These are phyloP conservation scores for Mimosa pudica DNA, from an alignment of 306 rosid genomes.

Conservation along the genomic window DNA sequence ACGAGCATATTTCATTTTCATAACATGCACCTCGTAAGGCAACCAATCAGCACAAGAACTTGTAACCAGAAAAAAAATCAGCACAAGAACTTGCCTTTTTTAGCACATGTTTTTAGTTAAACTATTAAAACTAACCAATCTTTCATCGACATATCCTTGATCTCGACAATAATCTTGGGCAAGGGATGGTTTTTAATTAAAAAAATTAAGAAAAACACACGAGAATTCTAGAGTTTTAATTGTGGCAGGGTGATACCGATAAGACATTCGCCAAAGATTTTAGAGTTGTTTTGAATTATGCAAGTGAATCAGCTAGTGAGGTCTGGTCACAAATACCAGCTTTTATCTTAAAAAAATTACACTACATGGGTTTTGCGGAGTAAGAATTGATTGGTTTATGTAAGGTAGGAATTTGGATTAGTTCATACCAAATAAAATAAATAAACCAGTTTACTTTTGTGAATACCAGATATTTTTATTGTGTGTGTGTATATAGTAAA, in stretches of 20 bases:
- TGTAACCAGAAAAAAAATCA: no score
- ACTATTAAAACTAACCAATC: background rate
- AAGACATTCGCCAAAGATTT: background rate
- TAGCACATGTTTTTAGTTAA: background rate
- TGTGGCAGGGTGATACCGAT: background rate
- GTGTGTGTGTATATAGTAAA: background rate
- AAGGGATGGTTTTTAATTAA: background rate
- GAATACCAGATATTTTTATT: background rate
- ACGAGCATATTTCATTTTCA: background rate
- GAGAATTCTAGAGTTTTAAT: background rate
- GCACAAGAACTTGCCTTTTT: background rate
- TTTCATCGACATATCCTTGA: background rate
- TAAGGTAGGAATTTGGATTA: background rate
- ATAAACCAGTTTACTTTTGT: background rate
- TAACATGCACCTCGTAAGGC: background rate
- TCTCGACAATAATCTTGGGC: background rate
- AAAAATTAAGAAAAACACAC: background rate
- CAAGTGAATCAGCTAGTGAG: background rate
- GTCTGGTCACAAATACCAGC: background rate
- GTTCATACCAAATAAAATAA: background rate
- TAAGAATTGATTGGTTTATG: background rate
- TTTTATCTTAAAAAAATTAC: background rate
- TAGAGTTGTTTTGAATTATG: background rate
- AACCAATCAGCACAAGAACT: background rate
- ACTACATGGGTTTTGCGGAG: background rate